These are phyloP conservation scores for Colletotrichum phormii DNA, from an alignment of 2,329 filamentous ascomycete genomes.

Conservation along the genomic window DNA sequence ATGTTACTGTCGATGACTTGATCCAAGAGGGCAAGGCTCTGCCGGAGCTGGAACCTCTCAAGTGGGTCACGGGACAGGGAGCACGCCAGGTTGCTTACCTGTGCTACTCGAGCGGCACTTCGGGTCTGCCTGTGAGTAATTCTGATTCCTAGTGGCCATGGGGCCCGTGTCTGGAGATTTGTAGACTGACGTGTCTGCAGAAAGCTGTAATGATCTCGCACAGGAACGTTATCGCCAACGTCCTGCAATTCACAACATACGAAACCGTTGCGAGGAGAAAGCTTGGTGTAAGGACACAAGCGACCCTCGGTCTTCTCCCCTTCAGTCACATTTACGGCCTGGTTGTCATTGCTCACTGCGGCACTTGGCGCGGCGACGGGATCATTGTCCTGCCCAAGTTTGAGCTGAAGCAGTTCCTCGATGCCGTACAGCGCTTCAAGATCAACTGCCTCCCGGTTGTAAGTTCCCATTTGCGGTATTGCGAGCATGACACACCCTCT, in stretches of 20 bases:
- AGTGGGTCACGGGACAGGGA: constrained; percentile 74
- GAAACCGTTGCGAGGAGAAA: constrained; percentile 52
- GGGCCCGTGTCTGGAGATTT: not conserved
- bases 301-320: constrained; percentile 76
- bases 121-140: constrained; percentile 74
- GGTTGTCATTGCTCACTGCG: constrained; percentile 75
- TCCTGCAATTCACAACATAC: constrained; percentile 69
- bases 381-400: constrained; percentile 81
- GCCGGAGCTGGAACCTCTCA: constrained; percentile 64
- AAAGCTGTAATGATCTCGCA: constrained; percentile 90
- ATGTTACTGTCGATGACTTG: constrained; percentile 75
- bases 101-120: constrained; percentile 85
- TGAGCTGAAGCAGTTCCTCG: constrained; percentile 74
- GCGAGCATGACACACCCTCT: not conserved
- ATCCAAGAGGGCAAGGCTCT: constrained; percentile 69
- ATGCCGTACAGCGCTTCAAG: constrained; percentile 74
- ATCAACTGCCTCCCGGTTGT: constrained; percentile 76
- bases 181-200: constrained; percentile 48
- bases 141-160: not conserved
- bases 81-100: constrained; percentile 78
- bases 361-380: constrained; percentile 78
- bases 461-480: constrained; percentile 40
- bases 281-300: constrained; percentile 52
- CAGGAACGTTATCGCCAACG: constrained; percentile 81
- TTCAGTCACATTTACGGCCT: constrained; percentile 87